Percentiles rank a stretch among this genome's conserved stretches.
These are phyloP conservation scores for Coemansia biformis DNA, from an alignment of 192 early-diverging fungal genomes.

Conservation along the genomic window DNA sequence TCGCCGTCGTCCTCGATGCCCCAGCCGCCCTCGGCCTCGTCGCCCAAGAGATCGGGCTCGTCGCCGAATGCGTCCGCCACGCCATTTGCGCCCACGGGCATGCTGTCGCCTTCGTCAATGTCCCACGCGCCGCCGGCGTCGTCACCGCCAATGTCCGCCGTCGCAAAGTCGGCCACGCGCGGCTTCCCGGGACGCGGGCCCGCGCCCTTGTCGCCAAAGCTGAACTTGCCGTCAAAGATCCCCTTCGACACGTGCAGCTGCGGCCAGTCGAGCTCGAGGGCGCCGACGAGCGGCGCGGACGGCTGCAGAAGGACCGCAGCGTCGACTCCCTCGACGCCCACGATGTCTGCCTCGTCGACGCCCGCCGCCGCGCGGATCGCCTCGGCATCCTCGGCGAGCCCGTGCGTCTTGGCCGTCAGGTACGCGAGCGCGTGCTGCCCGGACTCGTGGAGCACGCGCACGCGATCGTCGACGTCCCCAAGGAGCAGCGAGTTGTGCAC, in stretches of 20 bases:
- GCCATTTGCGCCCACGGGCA: constrained; percentile 29
- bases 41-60: constrained; percentile 47
- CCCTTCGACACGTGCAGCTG: constrained; percentile 74
- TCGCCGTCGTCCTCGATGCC: constrained; percentile 79
- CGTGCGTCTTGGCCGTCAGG: constrained; percentile 84
- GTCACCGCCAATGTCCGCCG: constrained; percentile 51
- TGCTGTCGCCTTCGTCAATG: constrained; percentile 61
- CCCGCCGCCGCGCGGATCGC: constrained; percentile 73
- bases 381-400: constrained; percentile 78
- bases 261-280: constrained; percentile 89
- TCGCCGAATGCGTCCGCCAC: constrained; percentile 51
- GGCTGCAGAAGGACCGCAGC: constrained; percentile 59
- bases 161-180: constrained; percentile 57
- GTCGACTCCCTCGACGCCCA: constrained; percentile 23
- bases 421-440: constrained; percentile 91
- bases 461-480: constrained; percentile 88
- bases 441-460: constrained; percentile 75
- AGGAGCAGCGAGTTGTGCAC: constrained; percentile 90
- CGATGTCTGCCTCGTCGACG: constrained; percentile 56
- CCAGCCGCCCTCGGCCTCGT: constrained; percentile 70
- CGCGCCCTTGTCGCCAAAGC: constrained; percentile 49
- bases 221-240: constrained; percentile 77
- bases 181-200: constrained; percentile 44
- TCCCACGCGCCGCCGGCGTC: constrained; percentile 69
- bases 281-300: constrained; percentile 64